These are phyloP conservation scores for Podila epigama DNA, from an alignment of 192 early-diverging fungal genomes.

Conservation along the genomic window DNA sequence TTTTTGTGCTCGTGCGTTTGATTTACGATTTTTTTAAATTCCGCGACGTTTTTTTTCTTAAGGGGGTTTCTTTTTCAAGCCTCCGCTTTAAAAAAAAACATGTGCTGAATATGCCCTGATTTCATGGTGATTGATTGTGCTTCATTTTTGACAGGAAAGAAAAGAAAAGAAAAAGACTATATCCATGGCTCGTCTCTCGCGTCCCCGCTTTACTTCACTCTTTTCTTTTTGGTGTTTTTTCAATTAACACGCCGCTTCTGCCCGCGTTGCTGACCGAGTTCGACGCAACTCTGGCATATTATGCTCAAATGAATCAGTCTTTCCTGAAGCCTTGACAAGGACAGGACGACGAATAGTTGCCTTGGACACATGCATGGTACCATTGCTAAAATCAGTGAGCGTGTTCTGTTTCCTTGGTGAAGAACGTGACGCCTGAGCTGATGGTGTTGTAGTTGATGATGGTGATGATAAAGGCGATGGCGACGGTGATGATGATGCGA, in stretches of 20 bases:
- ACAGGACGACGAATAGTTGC: not conserved
- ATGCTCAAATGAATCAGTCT: not conserved
- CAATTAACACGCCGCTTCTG: too few relatives aligned
- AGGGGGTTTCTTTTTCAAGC: not conserved
- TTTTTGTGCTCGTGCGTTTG: too few relatives aligned
- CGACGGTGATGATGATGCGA: not conserved
- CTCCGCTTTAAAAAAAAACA: slow-evolving; percentile 4
- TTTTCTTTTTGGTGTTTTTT: not conserved
- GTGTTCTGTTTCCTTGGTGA: slow-evolving; percentile 18
- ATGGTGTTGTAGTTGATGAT: too few relatives aligned
- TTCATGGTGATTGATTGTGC: too few relatives aligned
- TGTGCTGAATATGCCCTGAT: not conserved
- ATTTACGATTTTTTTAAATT: not conserved
- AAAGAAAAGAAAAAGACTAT: slow-evolving; percentile 5
- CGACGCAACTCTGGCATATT: slow-evolving; percentile 8
- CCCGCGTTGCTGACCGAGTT: slow-evolving; percentile 6
- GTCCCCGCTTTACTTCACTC: too few relatives aligned
- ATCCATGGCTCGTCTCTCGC: too few relatives aligned
- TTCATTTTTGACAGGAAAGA: slow-evolving; percentile 1
- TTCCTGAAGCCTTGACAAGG: not conserved
- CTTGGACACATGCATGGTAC: slow-evolving; percentile 7
- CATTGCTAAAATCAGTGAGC: not conserved
- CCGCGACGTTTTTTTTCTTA: not conserved
- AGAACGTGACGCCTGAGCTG: too few relatives aligned
- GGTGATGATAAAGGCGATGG: not conserved